These are phyloP conservation scores for Mortierella sp. DNA, from an alignment of 371 early-diverging fungal species.

Conservation along the genomic window DNA sequence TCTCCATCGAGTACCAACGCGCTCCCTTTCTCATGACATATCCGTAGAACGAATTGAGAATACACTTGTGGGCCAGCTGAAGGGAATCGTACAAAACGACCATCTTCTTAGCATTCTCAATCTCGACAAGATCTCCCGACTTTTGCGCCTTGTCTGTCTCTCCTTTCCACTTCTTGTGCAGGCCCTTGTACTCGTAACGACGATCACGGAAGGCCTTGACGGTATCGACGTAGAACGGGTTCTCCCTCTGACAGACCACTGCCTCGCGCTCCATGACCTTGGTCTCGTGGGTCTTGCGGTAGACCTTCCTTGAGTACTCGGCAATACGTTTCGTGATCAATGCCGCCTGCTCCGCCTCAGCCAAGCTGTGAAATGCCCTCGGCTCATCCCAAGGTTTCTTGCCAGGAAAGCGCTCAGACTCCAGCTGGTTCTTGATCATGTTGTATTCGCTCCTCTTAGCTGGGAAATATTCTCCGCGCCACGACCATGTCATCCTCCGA, in stretches of 20 bases:
- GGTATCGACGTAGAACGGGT: slow-evolving; percentile 99
- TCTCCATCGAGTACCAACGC: slow-evolving; percentile 99
- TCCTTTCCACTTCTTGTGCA: slow-evolving; percentile 93
- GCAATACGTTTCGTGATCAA: slow-evolving; percentile 86
- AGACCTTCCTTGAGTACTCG: slow-evolving; percentile 94
- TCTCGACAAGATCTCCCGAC: slow-evolving; percentile 77
- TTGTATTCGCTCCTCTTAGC: slow-evolving; percentile 92
- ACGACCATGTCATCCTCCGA: slow-evolving; percentile 97
- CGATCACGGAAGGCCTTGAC: slow-evolving; percentile 98
- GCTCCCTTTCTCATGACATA: slow-evolving; percentile 99
- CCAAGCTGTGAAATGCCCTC: slow-evolving; percentile 80
- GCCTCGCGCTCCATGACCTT: slow-evolving; percentile 87
- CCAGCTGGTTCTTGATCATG: slow-evolving; percentile 92
- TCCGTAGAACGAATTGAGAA: slow-evolving; percentile 99
- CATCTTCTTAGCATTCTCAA: slow-evolving; percentile 94
- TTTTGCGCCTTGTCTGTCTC: slow-evolving; percentile 80
- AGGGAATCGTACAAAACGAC: slow-evolving; percentile 97
- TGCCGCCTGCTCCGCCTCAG: slow-evolving; percentile 75
- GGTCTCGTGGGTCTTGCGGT: slow-evolving; percentile 86
- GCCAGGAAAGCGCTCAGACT: slow-evolving; percentile 84
- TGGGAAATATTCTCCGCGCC: slow-evolving; percentile 98
- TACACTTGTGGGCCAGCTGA: slow-evolving; percentile 99
- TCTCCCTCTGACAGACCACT: slow-evolving; percentile 98
- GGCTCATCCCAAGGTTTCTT: slow-evolving; percentile 67
- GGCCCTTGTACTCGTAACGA: slow-evolving; percentile 98